These are phyloP conservation scores for Psophocarpus tetragonolobus DNA, from an alignment of 306 rosid genomes.

Conservation along the genomic window DNA sequence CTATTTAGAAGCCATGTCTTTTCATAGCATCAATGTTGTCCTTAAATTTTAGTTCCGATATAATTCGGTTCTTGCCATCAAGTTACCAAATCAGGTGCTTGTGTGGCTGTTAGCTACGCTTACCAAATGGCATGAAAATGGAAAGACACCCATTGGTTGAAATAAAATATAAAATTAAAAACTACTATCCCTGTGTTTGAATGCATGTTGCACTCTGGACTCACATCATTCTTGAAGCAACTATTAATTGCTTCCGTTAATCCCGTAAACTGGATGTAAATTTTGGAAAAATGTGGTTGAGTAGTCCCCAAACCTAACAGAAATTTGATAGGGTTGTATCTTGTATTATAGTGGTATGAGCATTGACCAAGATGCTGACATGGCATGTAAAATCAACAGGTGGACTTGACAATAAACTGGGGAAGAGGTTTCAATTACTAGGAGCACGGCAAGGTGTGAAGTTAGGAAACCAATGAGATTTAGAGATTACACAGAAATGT, in stretches of 20 bases:
- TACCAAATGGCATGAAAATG: constrained; percentile 13
- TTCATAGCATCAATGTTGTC: constrained; percentile 12
- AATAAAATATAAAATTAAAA: background rate
- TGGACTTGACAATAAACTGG: background rate
- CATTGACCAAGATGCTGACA: background rate
- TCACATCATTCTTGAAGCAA: background rate
- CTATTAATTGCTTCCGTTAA: background rate
- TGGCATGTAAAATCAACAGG: background rate
- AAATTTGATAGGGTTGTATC: background rate
- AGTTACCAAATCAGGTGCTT: constrained; percentile 26
- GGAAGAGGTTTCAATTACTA: background rate
- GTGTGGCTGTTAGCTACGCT: constrained; percentile 9
- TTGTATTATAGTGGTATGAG: background rate
- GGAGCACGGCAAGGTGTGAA: background rate
- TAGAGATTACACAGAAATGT: background rate
- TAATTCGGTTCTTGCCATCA: constrained; percentile 5
- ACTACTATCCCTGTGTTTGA: background rate
- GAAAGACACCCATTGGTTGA: background rate
- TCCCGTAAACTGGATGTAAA: background rate
- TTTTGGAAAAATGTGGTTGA: background rate
- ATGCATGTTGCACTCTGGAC: background rate
- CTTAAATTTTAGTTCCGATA: constrained; percentile 14
- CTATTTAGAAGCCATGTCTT: constrained; percentile 7
- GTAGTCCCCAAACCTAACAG: background rate
- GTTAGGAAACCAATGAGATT: background rate